phyloP scores from a whole-genome alignment of 2,329 filamentous ascomycete genomes.

The Phaeosphaeria sp. region DNA sequence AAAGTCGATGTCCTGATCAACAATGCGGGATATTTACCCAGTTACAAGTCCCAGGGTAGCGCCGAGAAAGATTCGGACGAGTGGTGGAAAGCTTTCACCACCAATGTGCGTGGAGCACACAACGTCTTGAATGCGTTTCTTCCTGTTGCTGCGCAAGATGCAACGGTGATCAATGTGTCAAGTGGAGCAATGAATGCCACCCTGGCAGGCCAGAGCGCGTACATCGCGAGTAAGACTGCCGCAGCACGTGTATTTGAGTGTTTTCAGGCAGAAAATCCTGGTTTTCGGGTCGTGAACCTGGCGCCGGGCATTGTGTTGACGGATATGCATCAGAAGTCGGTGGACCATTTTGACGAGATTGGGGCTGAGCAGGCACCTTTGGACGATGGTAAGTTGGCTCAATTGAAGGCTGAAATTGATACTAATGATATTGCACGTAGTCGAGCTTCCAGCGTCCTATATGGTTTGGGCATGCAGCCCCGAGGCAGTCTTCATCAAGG shows the following conservation, averaged over 20 bases:
- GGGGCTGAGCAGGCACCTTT: constrained; percentile 6
- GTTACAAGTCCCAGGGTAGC: neutral
- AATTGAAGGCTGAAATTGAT: neutral
- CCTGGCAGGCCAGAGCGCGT: constrained; percentile 14
- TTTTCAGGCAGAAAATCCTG: constrained; percentile 45
- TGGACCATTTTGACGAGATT: neutral
- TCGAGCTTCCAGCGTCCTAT: constrained; percentile 35
- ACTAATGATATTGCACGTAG: constrained; percentile 3
- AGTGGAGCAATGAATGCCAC: constrained; percentile 3
- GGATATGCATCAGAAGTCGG: constrained; percentile 32
- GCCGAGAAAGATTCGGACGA: neutral
- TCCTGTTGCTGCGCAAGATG: constrained; percentile 7
- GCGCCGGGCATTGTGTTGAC: constrained; percentile 51
- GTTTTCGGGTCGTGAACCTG: constrained; percentile 44
- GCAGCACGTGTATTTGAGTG: constrained; percentile 43
- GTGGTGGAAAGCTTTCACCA: neutral
- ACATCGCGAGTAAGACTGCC: constrained; percentile 43
- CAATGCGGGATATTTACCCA: constrained; percentile 17
- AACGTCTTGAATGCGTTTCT: constrained; percentile 17
- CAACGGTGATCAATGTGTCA: constrained; percentile 19
- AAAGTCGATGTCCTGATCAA: constrained; percentile 14
- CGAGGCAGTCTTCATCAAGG: constrained; percentile 24
- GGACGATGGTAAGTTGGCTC: neutral
- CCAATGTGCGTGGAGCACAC: constrained; percentile 20
- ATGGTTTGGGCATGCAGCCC: constrained; percentile 36